phyloP scores from a whole-genome alignment of 805 yeast genomes.

The Candida boleticola region DNA sequence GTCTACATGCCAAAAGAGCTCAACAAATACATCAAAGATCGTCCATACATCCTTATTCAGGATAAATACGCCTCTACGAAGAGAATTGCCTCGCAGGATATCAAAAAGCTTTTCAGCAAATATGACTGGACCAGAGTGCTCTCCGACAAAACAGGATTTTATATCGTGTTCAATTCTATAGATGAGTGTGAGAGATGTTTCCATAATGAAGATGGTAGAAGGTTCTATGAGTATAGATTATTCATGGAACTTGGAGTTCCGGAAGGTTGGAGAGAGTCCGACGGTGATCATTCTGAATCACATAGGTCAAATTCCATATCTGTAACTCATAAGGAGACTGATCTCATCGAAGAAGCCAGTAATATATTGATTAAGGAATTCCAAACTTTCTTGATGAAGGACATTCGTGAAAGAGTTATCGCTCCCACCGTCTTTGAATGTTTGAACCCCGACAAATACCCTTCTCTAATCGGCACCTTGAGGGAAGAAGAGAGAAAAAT shows the following conservation, averaged over 20 bases:
- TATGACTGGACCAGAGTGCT: conserved; percentile 68
- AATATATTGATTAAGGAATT: conserved; percentile 61
- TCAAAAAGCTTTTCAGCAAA: conserved; percentile 55
- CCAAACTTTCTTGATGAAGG: conserved; percentile 60
- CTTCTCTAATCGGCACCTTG: conserved; percentile 41
- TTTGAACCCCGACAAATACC: conserved; percentile 58
- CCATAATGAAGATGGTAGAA: conserved; percentile 56
- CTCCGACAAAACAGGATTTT: conserved; percentile 65
- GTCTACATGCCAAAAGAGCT: conserved; percentile 49
- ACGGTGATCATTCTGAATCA: conserved; percentile 14
- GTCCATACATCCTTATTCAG: conserved; percentile 58
- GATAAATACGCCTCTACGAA: conserved; percentile 49
- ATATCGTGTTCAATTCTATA: conserved; percentile 61
- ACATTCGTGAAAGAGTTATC: conserved; percentile 68
- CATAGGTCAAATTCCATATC: not conserved
- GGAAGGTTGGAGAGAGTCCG: conserved; percentile 25
- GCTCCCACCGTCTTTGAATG: conserved; percentile 66
- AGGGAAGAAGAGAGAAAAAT: conserved; percentile 22
- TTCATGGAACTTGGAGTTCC: conserved; percentile 60
- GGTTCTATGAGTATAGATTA: conserved; percentile 46
- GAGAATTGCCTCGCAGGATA: conserved; percentile 50
- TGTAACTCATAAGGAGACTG: conserved; percentile 15
- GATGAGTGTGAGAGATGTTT: conserved; percentile 61
- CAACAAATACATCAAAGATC: conserved; percentile 46
- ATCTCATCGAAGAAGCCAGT: conserved; percentile 57